Conservation (phyloP, 2,329 filamentous ascomycete species). For the Nectriaceae sp. region DNA sequence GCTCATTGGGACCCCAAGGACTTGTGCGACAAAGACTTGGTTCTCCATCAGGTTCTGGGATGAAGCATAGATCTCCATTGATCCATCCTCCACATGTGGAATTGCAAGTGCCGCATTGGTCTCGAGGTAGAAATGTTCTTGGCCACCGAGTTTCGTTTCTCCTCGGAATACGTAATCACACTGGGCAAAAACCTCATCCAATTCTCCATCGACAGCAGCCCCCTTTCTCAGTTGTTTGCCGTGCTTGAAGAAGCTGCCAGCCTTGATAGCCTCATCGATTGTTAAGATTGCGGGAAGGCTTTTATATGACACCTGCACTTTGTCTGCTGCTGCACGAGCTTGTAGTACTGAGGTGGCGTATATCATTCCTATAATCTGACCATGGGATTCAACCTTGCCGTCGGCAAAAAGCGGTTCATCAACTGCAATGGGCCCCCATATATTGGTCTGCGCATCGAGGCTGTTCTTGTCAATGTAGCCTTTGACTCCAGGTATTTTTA, state of each 20-base stretch:
- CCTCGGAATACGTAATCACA: constrained; percentile 78
- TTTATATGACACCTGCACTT: constrained; percentile 4
- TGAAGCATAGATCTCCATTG: constrained; percentile 84
- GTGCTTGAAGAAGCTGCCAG: constrained; percentile 81
- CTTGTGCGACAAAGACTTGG: constrained; percentile 78
- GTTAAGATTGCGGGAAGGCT: constrained; percentile 71
- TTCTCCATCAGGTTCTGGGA: constrained; percentile 87
- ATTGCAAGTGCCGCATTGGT: constrained; percentile 79
- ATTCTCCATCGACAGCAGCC: constrained; percentile 45
- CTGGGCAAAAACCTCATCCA: constrained; percentile 68
- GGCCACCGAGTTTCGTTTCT: constrained; percentile 78
- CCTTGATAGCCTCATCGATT: constrained; percentile 86
- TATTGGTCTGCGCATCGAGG: constrained; percentile 60
- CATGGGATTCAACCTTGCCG: constrained; percentile 2
- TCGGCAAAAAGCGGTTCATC: constrained; percentile 10
- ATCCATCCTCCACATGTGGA: constrained; percentile 82
- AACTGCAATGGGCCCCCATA: constrained; percentile 6
- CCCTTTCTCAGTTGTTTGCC: constrained; percentile 78
- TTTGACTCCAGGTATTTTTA: constrained; percentile 77
- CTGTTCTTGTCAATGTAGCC: constrained; percentile 78
- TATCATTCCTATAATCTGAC: constrained; percentile 8
- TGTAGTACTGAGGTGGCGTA: constrained; percentile 6
- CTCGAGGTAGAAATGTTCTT: constrained; percentile 92
- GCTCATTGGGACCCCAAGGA: constrained; percentile 78
- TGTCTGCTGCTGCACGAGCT: constrained; percentile 9